Percentiles rank a stretch among this genome's conserved stretches.
These are phyloP conservation scores for Kwoniella shandongensis DNA, from an alignment of 768 basidiomycete species.

Conservation along the genomic window DNA sequence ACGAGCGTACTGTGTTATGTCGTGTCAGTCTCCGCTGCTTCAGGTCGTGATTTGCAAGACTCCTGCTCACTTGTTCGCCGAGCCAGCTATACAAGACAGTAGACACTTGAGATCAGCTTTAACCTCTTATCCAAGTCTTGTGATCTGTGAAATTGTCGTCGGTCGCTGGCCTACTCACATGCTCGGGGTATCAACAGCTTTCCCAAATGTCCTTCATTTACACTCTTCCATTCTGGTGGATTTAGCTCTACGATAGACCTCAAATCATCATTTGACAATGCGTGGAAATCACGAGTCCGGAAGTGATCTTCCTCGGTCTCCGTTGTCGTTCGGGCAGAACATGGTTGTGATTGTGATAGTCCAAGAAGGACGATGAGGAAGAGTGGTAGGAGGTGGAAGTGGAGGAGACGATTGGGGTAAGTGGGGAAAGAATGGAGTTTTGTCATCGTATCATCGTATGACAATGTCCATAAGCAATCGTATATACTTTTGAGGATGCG, in stretches of 20 bases:
- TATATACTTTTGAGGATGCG: too few relatives aligned
- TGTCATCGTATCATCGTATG: slow-evolving; percentile 14
- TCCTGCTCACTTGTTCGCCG: slow-evolving; percentile 50
- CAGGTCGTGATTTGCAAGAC: slow-evolving; percentile 36
- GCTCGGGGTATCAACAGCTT: slow-evolving; percentile 82
- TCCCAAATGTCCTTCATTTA: slow-evolving; percentile 62
- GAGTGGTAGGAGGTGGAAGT: slow-evolving; percentile 15
- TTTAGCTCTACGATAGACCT: slow-evolving; percentile 15
- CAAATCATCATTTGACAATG: slow-evolving; percentile 24
- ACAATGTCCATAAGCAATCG: too few relatives aligned
- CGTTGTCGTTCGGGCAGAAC: background rate
- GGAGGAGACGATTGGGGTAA: background rate
- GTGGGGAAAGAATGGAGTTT: background rate
- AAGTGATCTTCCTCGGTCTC: slow-evolving; percentile 2
- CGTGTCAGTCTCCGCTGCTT: slow-evolving; percentile 54
- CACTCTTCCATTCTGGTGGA: slow-evolving; percentile 41
- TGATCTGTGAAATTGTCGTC: too few relatives aligned
- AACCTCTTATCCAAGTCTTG: too few relatives aligned
- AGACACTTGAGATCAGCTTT: slow-evolving; percentile 5
- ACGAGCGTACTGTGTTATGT: slow-evolving; percentile 76
- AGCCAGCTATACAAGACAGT: slow-evolving; percentile 43
- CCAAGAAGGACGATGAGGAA: slow-evolving; percentile 8
- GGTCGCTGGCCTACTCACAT: slow-evolving; percentile 63
- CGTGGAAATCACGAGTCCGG: slow-evolving; percentile 29
- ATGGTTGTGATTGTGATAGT: background rate